Evolutionary conservation across 164 flowering plant genomes (phyloP).

Genomic region (Berberis thunbergii): DNA sequence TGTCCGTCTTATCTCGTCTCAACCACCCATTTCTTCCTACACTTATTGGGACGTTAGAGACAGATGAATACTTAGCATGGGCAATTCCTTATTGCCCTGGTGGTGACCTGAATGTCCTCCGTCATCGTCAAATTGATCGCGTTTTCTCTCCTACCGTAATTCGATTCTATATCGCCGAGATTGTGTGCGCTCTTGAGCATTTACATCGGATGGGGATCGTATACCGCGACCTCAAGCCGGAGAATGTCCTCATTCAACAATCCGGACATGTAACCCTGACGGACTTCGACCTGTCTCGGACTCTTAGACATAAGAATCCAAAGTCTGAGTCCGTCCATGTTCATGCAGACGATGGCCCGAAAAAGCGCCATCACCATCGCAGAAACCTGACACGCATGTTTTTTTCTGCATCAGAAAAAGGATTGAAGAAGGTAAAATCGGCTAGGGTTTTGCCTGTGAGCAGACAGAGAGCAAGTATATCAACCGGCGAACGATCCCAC

Average conservation of each 20-base stretch:
- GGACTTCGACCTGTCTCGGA: constrained; percentile 66
- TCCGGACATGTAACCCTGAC: constrained; percentile 75
- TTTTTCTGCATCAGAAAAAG: constrained; percentile 22
- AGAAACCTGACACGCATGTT: constrained; percentile 27
- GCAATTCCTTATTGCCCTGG: constrained; percentile 88
- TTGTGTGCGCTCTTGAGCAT: constrained; percentile 62
- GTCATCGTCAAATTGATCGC: constrained; percentile 23
- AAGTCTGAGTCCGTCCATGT: neutral
- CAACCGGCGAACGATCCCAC: constrained; percentile 24
- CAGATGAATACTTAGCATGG: constrained; percentile 56
- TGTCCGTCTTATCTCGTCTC: constrained; percentile 50
- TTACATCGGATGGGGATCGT: constrained; percentile 59
- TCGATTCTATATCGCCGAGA: constrained; percentile 61
- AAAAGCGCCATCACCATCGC: constrained; percentile 10
- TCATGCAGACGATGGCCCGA: neutral
- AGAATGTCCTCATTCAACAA: constrained; percentile 56
- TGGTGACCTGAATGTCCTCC: constrained; percentile 86
- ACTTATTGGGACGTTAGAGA: constrained; percentile 46
- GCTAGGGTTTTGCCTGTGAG: constrained; percentile 78
- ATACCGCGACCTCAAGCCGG: constrained; percentile 80
- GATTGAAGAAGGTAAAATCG: constrained; percentile 49
- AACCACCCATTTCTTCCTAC: constrained; percentile 68
- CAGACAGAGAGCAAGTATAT: constrained; percentile 19
- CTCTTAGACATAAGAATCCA: constrained; percentile 7
- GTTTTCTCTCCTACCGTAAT: constrained; percentile 37